phyloP scores from a whole-genome alignment of 1,284 basidiomycete genomes.

The Ustilago tritici region DNA sequence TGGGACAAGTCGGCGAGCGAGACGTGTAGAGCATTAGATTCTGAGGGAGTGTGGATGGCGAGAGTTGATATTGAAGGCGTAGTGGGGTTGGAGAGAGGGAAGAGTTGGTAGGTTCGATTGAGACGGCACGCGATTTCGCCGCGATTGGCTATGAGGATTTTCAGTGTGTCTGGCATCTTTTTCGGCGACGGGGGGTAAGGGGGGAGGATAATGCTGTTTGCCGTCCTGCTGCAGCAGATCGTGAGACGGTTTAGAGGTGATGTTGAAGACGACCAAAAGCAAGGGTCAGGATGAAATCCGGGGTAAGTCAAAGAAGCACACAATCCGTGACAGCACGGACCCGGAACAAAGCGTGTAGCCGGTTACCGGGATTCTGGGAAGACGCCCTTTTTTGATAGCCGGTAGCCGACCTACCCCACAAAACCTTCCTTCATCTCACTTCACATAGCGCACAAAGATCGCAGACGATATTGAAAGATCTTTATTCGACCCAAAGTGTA shows the following conservation, averaged over 20 bases:
- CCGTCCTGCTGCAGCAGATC: too few species aligned
- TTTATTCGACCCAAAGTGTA: neutral
- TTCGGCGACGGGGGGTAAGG: neutral
- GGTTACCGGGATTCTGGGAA: constrained; percentile 1
- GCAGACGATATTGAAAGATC: neutral
- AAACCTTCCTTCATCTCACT: neutral
- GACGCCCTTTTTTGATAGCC: neutral
- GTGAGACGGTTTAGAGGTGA: too few species aligned
- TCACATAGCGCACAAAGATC: neutral
- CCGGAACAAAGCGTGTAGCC: neutral
- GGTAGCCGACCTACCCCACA: constrained; percentile 3
- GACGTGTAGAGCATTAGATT: constrained; percentile 39
- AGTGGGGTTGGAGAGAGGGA: constrained; percentile 20
- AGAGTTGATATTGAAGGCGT: constrained; percentile 27
- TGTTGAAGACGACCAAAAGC: too few species aligned
- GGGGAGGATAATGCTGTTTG: neutral
- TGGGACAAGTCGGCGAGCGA: constrained; percentile 13
- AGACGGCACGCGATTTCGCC: constrained; percentile 56
- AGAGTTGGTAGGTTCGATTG: constrained; percentile 37
- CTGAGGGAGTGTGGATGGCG: constrained; percentile 33
- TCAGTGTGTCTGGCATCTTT: constrained; percentile 5
- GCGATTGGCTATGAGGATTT: constrained; percentile 68
- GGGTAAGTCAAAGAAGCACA: neutral
- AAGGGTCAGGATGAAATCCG: neutral
- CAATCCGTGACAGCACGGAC: neutral